phyloP scores from a whole-genome alignment of 2,329 filamentous ascomycete genomes.

The Chalaropsis thielavioides region DNA sequence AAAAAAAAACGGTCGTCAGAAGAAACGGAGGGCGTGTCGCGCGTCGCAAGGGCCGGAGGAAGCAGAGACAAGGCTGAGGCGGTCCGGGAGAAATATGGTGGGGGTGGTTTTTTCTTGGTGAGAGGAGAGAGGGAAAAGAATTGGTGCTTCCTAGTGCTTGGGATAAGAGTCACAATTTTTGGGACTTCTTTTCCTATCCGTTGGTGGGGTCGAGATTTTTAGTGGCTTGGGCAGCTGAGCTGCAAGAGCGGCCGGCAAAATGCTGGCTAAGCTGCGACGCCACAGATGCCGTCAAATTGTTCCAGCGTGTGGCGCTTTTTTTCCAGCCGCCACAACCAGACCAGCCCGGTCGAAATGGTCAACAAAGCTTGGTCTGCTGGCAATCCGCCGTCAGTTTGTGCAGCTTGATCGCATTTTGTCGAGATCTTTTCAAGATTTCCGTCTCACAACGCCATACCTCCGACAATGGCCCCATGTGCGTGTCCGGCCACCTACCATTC shows the following conservation, averaged over 20 bases:
- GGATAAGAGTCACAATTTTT: conserved; percentile 18
- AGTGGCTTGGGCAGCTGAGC: not conserved
- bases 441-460: not conserved
- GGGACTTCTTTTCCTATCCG: not conserved
- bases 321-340: not conserved
- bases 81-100: not conserved
- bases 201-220: conserved; percentile 8
- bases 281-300: not conserved
- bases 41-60: conserved; percentile 9
- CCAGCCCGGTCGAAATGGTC: not conserved
- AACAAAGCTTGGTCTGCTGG: not conserved
- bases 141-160: conserved; percentile 9
- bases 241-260: not conserved
- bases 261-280: not conserved
- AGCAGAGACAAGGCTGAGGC: conserved; percentile 14
- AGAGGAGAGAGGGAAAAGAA: conserved; percentile 8
- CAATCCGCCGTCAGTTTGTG: not conserved
- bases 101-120: conserved; percentile 1
- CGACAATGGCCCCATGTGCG: conserved; percentile 17
- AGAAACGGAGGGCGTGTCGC: conserved; percentile 4
- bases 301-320: not conserved
- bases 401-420: not conserved
- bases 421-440: not conserved
- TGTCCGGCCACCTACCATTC: not conserved
- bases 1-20: not conserved